Base-by-base conservation (phyloP, 2,329 filamentous ascomycete species). In the Thelonectria blattea region DNA sequence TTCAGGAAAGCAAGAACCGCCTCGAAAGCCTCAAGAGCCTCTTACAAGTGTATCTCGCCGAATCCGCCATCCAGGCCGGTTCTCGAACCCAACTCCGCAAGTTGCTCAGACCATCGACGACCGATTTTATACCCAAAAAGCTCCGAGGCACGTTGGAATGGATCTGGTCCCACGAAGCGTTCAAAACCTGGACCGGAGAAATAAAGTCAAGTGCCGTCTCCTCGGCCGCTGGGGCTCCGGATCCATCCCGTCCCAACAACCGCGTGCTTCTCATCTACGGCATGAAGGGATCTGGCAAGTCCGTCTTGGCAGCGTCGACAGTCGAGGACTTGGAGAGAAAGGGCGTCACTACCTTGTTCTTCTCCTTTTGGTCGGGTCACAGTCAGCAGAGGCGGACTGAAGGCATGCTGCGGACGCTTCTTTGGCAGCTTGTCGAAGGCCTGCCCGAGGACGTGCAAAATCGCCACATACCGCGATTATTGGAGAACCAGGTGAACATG, bases 221-320 rank as follows among this genome's bases (percentile, higher is more conserved):
- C 20, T 32, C 52, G 3, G 34, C 41, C 9, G 8, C 15, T 3
- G 17, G 37, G 5, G 12, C 45, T 24, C 30, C 52, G 3, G 30
- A 55, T 39, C 17, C 43, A 10, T 46, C 52, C 15, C 30, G 47
- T 12, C 27, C 47, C 42, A 30, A 37, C 17, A 27, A 46, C 5
- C 30, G 52, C 24, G 34, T 54, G 8, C 43, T 55, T 15, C 14
- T 55, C 3, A 27, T 48, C 14, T n/a, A 47, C 11, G 52, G 52
- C 2, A 30, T 55, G 11, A 34, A 46, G 24, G 52, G 52, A 14
- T 55, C 30, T 18, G 52, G 43, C 42, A 55, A 55, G 11, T 55
- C 42, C 12, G 52, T 55, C 15, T 9, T 55, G n/a, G 52, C 52
- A 20, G 52, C 32, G 41, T 55, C 52, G 15, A 20, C 43, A 15